A percentile compares a stretch with the other conserved stretches of the same genome.
These are phyloP conservation scores for Globisporangium carolinianum DNA, from an alignment of 352 stramenopile species.

Conservation along the genomic window DNA sequence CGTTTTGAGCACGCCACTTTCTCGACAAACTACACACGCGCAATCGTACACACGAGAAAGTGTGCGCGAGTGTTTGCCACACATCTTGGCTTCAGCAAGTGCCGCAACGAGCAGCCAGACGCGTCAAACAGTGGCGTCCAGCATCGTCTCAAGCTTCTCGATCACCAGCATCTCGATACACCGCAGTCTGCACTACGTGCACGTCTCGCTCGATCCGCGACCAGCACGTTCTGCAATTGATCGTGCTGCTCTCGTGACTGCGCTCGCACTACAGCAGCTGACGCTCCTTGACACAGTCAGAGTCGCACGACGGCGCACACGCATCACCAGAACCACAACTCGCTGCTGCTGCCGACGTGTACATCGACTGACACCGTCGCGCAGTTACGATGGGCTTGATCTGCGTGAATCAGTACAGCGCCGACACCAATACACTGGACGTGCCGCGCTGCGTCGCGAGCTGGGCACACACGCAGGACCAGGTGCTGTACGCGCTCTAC, in stretches of 20 bases:
- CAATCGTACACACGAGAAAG: neutral
- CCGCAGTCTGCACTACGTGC: too few species aligned
- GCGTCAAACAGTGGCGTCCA: neutral
- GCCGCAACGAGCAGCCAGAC: neutral
- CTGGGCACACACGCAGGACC: conserved; percentile 70
- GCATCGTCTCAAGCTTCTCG: neutral
- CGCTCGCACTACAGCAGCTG: too few species aligned
- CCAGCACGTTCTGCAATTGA: too few species aligned
- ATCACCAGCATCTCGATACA: too few species aligned
- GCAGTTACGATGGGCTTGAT: conserved; percentile 41
- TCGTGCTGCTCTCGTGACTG: too few species aligned
- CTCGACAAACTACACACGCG: neutral
- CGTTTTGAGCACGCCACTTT: neutral
- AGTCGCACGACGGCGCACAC: too few species aligned
- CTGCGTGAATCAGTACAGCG: conserved; percentile 40
- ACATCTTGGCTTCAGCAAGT: neutral
- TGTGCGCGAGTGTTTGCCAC: neutral
- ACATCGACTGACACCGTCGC: too few species aligned
- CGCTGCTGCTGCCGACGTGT: too few species aligned
- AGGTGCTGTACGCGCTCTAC: conserved; percentile 48
- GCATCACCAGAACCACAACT: too few species aligned
- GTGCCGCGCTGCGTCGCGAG: conserved; percentile 59
- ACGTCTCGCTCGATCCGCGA: too few species aligned
- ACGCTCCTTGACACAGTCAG: too few species aligned
- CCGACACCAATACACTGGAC: conserved; percentile 9